phyloP scores from a whole-genome alignment of 768 basidiomycete species.

The Podaxis mareebaensis region DNA sequence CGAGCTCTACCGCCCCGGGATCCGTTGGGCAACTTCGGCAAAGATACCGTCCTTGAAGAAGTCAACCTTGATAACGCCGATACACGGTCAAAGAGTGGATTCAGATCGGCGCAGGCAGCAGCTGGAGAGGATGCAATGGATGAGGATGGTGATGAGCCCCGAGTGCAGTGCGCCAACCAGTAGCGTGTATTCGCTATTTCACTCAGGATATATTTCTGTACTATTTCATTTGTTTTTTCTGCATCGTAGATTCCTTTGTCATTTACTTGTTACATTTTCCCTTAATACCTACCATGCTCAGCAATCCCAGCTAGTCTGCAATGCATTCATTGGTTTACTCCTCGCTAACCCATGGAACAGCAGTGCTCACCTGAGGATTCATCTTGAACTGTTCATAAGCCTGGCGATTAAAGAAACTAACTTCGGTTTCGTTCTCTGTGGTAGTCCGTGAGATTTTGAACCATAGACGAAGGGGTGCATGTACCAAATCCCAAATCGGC shows the following conservation, averaged over 20 bases:
- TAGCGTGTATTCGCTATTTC: slow-evolving; percentile 28
- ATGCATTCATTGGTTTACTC: slow-evolving; percentile 15
- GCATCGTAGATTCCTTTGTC: slow-evolving; percentile 29
- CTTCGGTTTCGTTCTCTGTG: slow-evolving; percentile 93
- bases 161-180: slow-evolving; percentile 96
- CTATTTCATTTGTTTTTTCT: slow-evolving; percentile 18
- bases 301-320: slow-evolving; percentile 49
- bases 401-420: slow-evolving; percentile 84
- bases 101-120: slow-evolving; percentile 29
- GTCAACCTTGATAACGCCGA: slow-evolving; percentile 81
- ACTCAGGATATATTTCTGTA: slow-evolving; percentile 19
- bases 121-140: slow-evolving; percentile 80
- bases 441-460: neutral
- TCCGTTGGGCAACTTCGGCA: slow-evolving; percentile 65
- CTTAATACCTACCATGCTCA: slow-evolving; percentile 37
- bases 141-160: slow-evolving; percentile 88
- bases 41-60: slow-evolving; percentile 76
- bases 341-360: neutral
- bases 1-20: slow-evolving; percentile 80
- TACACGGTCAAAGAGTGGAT: slow-evolving; percentile 53
- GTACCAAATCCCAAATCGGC: slow-evolving; percentile 75
- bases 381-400: slow-evolving; percentile 80
- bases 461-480: slow-evolving; percentile 23
- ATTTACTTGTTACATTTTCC: slow-evolving; percentile 37
- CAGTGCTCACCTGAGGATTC: slow-evolving; percentile 69